A percentile compares a stretch with the other conserved stretches of the same genome.
phyloP scores from a whole-genome alignment of 2,329 filamentous ascomycete genomes.

The Lachnellula hyalina region DNA sequence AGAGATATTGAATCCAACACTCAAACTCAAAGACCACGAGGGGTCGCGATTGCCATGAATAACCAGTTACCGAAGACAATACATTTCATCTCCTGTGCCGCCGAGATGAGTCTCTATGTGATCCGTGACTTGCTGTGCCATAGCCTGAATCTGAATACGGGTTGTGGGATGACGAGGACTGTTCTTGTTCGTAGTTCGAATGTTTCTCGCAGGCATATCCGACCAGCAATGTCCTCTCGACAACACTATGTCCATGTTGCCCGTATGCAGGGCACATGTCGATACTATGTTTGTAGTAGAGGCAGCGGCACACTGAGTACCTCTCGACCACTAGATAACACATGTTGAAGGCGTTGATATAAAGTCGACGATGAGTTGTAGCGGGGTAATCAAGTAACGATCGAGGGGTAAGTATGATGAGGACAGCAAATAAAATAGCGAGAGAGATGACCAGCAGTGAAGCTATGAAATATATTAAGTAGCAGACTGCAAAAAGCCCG shows the following conservation, averaged over 20 bases:
- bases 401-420: slow-evolving; percentile 8
- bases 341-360: slow-evolving; percentile 41
- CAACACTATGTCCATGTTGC: slow-evolving; percentile 55
- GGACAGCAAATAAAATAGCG: slow-evolving; percentile 8
- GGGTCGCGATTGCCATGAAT: slow-evolving; percentile 29
- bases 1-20: slow-evolving; percentile 29
- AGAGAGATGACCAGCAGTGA: slow-evolving; percentile 18
- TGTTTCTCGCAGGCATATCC: slow-evolving; percentile 60
- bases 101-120: slow-evolving; percentile 24
- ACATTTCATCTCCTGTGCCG: slow-evolving; percentile 30
- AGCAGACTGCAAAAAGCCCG: slow-evolving; percentile 28
- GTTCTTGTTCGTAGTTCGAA: slow-evolving; percentile 20
- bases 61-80: slow-evolving; percentile 32
- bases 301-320: slow-evolving; percentile 64
- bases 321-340: slow-evolving; percentile 67
- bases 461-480: slow-evolving; percentile 29
- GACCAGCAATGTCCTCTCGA: slow-evolving; percentile 64
- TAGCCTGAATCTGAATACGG: slow-evolving; percentile 32
- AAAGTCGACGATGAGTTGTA: slow-evolving; percentile 2
- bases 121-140: slow-evolving; percentile 28
- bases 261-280: slow-evolving; percentile 62
- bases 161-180: slow-evolving; percentile 17
- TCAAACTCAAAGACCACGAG: slow-evolving; percentile 29
- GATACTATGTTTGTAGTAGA: slow-evolving; percentile 63
- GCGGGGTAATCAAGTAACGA: slow-evolving; percentile 10